Conservation (phyloP, 2,329 filamentous ascomycete genomes). For the Akanthomyces dipterigenus region DNA sequence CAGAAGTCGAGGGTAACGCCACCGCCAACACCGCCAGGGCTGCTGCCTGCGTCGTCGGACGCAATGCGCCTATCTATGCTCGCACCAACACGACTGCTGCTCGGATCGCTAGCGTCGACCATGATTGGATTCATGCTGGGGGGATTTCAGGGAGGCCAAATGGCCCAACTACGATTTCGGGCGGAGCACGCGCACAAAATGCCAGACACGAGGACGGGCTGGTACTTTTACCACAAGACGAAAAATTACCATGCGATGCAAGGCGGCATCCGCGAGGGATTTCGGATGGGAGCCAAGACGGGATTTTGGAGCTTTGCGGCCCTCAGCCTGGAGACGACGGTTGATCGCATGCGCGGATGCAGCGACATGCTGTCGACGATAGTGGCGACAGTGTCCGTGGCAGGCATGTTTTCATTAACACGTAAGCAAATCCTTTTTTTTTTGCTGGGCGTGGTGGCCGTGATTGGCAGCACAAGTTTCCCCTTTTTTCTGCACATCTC, state of each 20-base stretch:
- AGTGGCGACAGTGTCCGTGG: constrained; percentile 74
- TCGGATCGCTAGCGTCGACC: constrained; percentile 58
- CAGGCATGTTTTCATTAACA: constrained; percentile 80
- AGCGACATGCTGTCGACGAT: constrained; percentile 77
- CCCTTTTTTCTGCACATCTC: not conserved
- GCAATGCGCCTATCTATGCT: constrained; percentile 53
- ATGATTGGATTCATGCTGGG: constrained; percentile 65
- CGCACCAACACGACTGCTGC: constrained; percentile 57
- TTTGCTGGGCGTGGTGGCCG: not conserved
- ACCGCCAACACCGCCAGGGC: not conserved
- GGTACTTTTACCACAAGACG: constrained; percentile 98
- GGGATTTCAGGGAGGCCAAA: constrained; percentile 63
- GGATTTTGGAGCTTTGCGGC: constrained; percentile 69
- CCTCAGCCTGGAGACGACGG: constrained; percentile 75
- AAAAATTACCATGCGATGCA: constrained; percentile 88
- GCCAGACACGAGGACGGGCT: constrained; percentile 73
- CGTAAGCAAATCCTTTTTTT: constrained; percentile 51
- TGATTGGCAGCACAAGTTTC: not conserved
- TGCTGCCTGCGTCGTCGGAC: constrained; percentile 5
- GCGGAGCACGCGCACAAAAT: constrained; percentile 95
- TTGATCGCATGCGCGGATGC: constrained; percentile 64
- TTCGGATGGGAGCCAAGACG: constrained; percentile 65
- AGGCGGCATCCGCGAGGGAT: constrained; percentile 70
- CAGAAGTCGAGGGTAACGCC: not conserved
- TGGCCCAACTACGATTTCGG: constrained; percentile 74